These are phyloP conservation scores for Fulvia fulva DNA, from an alignment of 2,329 filamentous ascomycete species.

Conservation along the genomic window DNA sequence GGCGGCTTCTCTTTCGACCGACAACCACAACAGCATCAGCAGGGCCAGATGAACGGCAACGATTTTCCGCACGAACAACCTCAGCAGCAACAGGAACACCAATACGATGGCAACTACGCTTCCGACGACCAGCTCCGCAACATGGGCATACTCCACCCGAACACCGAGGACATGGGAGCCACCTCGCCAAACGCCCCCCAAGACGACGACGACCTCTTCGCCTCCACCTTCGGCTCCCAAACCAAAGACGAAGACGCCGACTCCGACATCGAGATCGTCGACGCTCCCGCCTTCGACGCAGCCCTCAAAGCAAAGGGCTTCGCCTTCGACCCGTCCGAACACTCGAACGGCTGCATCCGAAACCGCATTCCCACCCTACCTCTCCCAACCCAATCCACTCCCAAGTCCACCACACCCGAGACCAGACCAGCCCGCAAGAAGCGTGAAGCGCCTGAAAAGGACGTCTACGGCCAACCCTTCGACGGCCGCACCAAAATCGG, in stretches of 20 bases:
- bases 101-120: not conserved
- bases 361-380: not conserved
- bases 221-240: slow-evolving; percentile 6
- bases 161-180: not conserved
- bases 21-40: not conserved
- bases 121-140: not conserved
- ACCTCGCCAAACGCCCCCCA: not conserved
- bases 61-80: not conserved
- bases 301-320: slow-evolving; percentile 1
- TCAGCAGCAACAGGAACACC: not conserved
- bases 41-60: not conserved
- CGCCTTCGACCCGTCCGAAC: slow-evolving; percentile 7
- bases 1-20: not conserved
- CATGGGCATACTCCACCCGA: not conserved
- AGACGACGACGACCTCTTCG: slow-evolving; percentile 10
- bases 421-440: not conserved
- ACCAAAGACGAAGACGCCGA: not conserved
- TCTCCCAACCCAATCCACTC: not conserved
- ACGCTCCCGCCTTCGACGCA: not conserved
- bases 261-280: not conserved
- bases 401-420: slow-evolving; percentile 2
- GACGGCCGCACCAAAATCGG: slow-evolving; percentile 6
- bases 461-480: not conserved
- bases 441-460: not conserved
- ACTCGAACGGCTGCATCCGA: not conserved